Conservation (phyloP, 2,329 filamentous ascomycete species). For the Fusarium sp. region DNA sequence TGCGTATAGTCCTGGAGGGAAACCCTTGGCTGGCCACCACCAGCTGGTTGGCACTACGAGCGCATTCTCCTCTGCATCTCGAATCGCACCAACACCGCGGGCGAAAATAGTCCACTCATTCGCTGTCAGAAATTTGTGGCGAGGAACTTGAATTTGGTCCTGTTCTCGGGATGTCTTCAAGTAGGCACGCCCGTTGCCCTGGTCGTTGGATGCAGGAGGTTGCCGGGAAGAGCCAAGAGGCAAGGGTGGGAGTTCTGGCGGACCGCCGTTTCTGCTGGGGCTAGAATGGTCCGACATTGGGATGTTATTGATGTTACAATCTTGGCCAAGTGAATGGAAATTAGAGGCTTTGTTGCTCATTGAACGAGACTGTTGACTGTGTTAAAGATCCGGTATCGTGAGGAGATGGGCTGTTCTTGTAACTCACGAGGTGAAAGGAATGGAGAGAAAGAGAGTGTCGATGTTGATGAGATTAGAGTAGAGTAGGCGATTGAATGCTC, state of each 20-base stretch:
- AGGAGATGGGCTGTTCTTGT: background rate
- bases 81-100: conserved; percentile 60
- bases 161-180: background rate
- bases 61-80: conserved; percentile 57
- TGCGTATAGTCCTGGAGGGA: conserved; percentile 62
- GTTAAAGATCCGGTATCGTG: background rate
- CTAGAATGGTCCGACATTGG: conserved; percentile 5
- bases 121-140: conserved; percentile 56
- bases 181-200: background rate
- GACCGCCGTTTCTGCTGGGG: background rate
- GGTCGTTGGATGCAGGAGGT: background rate
- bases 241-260: background rate
- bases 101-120: conserved; percentile 62
- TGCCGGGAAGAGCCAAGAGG: background rate
- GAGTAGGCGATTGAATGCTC: background rate
- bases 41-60: conserved; percentile 57
- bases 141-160: conserved; percentile 1
- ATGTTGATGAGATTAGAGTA: background rate
- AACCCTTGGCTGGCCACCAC: conserved; percentile 61
- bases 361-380: background rate
- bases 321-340: background rate
- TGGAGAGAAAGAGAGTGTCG: background rate
- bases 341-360: background rate
- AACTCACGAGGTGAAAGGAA: background rate
- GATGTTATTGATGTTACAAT: background rate